Base-by-base conservation (phyloP, 2,329 filamentous ascomycete genomes). In the Alternaria dauci region DNA sequence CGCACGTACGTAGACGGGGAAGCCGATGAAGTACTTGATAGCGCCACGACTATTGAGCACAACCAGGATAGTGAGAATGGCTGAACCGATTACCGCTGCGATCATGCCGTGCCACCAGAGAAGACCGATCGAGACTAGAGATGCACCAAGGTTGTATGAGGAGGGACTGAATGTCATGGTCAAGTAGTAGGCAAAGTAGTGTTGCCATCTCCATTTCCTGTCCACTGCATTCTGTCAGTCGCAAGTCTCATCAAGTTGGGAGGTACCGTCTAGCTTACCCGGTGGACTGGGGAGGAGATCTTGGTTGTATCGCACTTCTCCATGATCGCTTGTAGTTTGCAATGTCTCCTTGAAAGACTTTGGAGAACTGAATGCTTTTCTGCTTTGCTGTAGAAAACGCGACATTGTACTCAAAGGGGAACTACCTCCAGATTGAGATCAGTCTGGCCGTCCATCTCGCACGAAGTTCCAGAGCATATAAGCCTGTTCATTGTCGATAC, bases 141-240 rank as follows among this genome's bases (percentile, higher is more conserved):
- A 66, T 20, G 67, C 67, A 51, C 65, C 67, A 11, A 69, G 62
- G 36, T 69, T 69, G 46, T 67, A 69, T 8, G 58, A 66, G 26
- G 62, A 67, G 7, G 65, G 62, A 20, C 61, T 67, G 38, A 69
- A 69, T 9, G 62, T 65, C 55, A 58, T 57, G 18, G 65, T 69
- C 39, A 69, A 41, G 20, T 69, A 69, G 58, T 68, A 69, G 12
- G 63, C 61, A 16, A 69, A 69, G 43, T 69, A 69, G 47, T 69
- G 65, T n/a, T 66, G 58, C 67, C 67, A 69, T 60, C 48, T 46
- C 67, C 67, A 69, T 53, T 51, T 55, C 28, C 67, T 55, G 41
- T 69, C 67, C 51, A 25, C 67, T 69, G 30, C 36, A 30, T 14
- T 2, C 4, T 36, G 5, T 60, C 34, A 55, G 52, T 52, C 39